phyloP scores from a whole-genome alignment of 2,329 filamentous ascomycete genomes.

The Sclerotinia trifoliorum region DNA sequence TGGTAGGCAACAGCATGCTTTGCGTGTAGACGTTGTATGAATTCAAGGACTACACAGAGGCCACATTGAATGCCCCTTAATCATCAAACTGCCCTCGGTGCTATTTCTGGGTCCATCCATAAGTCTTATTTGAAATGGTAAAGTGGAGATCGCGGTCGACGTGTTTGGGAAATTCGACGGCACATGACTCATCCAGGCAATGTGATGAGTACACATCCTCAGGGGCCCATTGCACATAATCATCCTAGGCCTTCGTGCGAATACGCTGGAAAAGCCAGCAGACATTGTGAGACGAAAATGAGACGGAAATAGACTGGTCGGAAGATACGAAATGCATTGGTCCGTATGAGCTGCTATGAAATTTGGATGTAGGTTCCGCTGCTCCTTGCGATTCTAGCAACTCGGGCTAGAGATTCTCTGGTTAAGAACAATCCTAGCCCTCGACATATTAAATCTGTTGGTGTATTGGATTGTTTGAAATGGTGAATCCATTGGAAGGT shows the following conservation, averaged over 20 bases:
- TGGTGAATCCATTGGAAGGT: background rate
- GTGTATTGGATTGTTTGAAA: background rate
- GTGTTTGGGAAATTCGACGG: background rate
- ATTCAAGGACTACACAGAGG: too few relatives aligned
- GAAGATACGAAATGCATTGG: conserved; percentile 5
- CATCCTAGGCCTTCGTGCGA: background rate
- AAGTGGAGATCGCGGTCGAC: background rate
- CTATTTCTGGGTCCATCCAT: background rate
- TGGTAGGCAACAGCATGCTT: background rate
- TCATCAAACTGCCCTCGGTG: background rate
- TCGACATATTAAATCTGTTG: background rate
- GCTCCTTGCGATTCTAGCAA: background rate
- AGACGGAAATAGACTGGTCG: background rate
- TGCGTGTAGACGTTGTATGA: background rate
- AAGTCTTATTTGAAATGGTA: background rate
- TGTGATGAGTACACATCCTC: background rate
- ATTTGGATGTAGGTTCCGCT: background rate
- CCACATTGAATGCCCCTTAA: background rate
- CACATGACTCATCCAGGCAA: conserved; percentile 1
- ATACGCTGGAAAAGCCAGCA: background rate
- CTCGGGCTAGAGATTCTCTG: background rate
- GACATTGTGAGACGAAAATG: background rate
- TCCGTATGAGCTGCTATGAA: background rate
- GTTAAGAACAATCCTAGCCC: background rate
- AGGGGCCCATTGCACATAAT: background rate